Evolutionary conservation across 768 basidiomycete genomes (phyloP).

Genomic region (Mycena sanguinolenta): DNA sequence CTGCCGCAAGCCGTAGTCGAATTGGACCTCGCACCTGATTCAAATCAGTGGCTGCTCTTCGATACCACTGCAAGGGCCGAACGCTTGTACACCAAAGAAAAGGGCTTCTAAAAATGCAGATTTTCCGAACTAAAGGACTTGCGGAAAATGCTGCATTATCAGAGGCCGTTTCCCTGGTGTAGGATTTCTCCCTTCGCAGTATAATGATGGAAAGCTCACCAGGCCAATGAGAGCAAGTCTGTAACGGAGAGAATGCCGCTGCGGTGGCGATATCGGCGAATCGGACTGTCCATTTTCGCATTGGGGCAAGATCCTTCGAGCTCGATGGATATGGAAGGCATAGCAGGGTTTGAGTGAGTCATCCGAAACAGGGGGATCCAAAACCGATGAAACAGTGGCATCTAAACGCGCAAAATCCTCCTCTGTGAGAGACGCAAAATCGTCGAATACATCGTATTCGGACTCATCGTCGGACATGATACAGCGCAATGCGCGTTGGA

Average conservation of each 20-base stretch:
- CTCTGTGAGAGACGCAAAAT: constrained; percentile 68
- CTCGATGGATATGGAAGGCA: constrained; percentile 54
- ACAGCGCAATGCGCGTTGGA: neutral
- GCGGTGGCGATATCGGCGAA: constrained; percentile 56
- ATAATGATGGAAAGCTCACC: constrained; percentile 56
- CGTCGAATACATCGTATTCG: constrained; percentile 62
- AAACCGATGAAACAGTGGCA: constrained; percentile 40
- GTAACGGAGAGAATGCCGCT: constrained; percentile 68
- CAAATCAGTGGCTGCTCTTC: neutral
- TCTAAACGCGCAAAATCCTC: constrained; percentile 69
- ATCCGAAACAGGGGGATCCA: neutral
- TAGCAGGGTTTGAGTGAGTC: constrained; percentile 23
- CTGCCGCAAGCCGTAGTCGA: constrained; percentile 80
- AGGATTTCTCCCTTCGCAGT: too few relatives aligned
- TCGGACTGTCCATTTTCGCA: constrained; percentile 47
- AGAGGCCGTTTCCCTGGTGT: too few relatives aligned
- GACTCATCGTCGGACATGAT: constrained; percentile 41
- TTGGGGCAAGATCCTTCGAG: constrained; percentile 38
- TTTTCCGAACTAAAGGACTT: too few relatives aligned
- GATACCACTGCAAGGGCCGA: too few relatives aligned
- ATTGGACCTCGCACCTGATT: constrained; percentile 85
- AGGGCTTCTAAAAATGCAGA: too few relatives aligned
- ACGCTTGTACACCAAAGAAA: too few relatives aligned
- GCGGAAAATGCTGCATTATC: too few relatives aligned
- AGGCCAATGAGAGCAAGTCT: constrained; percentile 71